phyloP scores from a whole-genome alignment of 306 rosid species.

The Arachis stenosperma region DNA sequence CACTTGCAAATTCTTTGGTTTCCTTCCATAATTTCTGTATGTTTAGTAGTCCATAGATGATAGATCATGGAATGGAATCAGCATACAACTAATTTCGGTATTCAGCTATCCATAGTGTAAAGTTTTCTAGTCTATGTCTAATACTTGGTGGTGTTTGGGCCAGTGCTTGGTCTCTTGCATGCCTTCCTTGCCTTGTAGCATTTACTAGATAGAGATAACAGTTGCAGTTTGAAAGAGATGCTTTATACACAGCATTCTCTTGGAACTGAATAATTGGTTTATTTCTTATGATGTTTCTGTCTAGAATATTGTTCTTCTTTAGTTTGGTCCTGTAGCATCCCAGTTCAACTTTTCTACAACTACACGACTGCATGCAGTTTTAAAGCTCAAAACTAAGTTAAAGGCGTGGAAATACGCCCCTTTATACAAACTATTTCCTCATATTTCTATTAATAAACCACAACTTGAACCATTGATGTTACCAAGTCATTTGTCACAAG shows the following conservation, averaged over 20 bases:
- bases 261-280: neutral
- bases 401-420: neutral
- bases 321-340: neutral
- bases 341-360: neutral
- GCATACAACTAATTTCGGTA: conserved; percentile 24
- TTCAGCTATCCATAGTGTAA: conserved; percentile 30
- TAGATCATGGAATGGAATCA: conserved; percentile 35
- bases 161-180: neutral
- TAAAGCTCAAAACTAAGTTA: neutral
- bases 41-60: conserved; percentile 36
- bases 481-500: neutral
- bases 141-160: conserved; percentile 21
- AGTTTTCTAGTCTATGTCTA: conserved; percentile 11
- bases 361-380: neutral
- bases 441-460: neutral
- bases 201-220: conserved; percentile 3
- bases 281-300: neutral
- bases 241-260: neutral
- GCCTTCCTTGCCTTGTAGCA: conserved; percentile 3
- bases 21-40: conserved; percentile 36
- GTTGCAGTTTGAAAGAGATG: neutral
- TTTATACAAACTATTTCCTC: neutral
- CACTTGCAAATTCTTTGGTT: conserved; percentile 51
- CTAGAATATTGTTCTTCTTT: neutral
- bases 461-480: neutral